Evolutionary conservation across 306 rosid genomes (phyloP), one percentile per base, ranked within the genome.

Genomic region (Acacia melanoxylon): DNA sequence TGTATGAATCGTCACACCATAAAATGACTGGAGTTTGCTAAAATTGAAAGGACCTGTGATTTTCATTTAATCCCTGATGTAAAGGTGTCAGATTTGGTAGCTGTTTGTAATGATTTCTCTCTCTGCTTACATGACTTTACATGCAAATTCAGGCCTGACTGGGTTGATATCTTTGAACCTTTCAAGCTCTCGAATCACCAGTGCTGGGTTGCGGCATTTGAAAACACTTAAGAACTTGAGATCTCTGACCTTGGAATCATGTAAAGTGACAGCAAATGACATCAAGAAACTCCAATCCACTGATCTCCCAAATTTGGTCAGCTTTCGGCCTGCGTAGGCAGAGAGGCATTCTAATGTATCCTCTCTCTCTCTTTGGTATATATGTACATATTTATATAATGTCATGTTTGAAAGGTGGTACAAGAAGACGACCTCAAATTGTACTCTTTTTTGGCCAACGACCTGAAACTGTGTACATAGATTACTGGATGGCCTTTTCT

Each of bases 231-330:
- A 89, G 90, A 91, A 88, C 88, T 83, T 95, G 85, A 93, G 91
- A 82, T 92, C 96, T 40, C 87, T 95, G 83, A 92, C 98, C 3
- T 83, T 95, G 81, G 99, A 95, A 80, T 88, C 91, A 58, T 95
- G 97, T 85, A 90, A 89, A 89, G 97, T 95, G 73, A 86, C 96
- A 22, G 91, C 89, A 62, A 84, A 78, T 29, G 97, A 93, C 78
- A 87, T 93, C 27, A 92, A 86, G 92, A 93, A 87, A 90, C 92
- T 95, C 80, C 93, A 87, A 81, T 85, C 75, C 25, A 88, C 71
- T 16, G 80, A 93, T 88, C 97, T 95, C 71, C 98, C 93, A 1
- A 86, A 95, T 80, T 87, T 95, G 82, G 91, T 92, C 42, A 95
- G 91, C 91, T 93, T 92, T 89, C 91, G 98, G 31, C 98, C 99